phyloP scores from a whole-genome alignment of 2,329 filamentous ascomycete species.

The Botryosphaeria agaves region DNA sequence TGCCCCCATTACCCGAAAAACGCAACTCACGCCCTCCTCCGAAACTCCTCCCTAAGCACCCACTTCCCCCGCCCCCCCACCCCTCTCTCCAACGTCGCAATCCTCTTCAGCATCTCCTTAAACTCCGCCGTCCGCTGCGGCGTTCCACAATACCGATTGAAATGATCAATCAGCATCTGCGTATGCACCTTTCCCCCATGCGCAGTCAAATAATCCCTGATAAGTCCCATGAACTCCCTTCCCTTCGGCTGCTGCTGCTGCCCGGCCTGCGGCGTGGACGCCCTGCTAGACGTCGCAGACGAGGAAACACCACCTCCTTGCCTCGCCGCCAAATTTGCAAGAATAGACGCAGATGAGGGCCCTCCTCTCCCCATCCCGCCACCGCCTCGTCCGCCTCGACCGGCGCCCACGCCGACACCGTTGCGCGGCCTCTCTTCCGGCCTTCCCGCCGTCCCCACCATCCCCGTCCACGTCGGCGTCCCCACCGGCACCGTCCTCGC shows the following conservation, averaged over 20 bases:
- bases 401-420: slow-evolving; percentile 5
- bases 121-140: slow-evolving; percentile 58
- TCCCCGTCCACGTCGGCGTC: slow-evolving; percentile 86
- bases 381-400: slow-evolving; percentile 12
- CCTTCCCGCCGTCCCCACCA: slow-evolving; percentile 59
- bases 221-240: slow-evolving; percentile 32
- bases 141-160: slow-evolving; percentile 62
- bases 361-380: slow-evolving; percentile 18
- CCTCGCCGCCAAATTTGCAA: slow-evolving; percentile 24
- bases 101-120: slow-evolving; percentile 58
- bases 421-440: slow-evolving; percentile 36
- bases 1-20: not conserved
- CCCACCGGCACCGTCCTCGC: slow-evolving; percentile 61
- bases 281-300: slow-evolving; percentile 12
- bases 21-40: slow-evolving; percentile 1
- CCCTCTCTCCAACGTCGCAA: slow-evolving; percentile 52
- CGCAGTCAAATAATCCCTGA: slow-evolving; percentile 59
- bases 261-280: slow-evolving; percentile 9
- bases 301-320: slow-evolving; percentile 13
- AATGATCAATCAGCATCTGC: slow-evolving; percentile 79
- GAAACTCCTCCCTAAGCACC: slow-evolving; percentile 41
- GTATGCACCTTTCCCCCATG: slow-evolving; percentile 68
- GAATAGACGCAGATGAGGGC: slow-evolving; percentile 22
- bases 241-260: slow-evolving; percentile 15
- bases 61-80: slow-evolving; percentile 34